Base-by-base conservation (phyloP, 2,329 filamentous ascomycete genomes). In the Erysiphe pulchra region DNA sequence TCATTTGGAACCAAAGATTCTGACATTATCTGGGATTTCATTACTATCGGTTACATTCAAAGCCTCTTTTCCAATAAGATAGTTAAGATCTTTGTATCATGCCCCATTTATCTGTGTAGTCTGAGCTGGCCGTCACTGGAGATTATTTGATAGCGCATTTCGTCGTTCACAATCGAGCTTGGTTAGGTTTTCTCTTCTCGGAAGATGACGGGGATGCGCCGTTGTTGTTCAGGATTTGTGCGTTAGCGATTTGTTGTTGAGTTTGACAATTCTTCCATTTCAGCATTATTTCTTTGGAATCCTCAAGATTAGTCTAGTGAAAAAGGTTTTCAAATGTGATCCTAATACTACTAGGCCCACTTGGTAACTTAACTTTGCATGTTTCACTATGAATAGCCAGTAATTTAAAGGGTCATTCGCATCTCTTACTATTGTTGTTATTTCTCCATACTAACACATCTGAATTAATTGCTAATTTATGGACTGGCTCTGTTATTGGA, bases 361-460 rank as follows among this genome's bases (percentile, higher is more conserved):
- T 39, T 14, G 37, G 16, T 4, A 39, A 20, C n/a, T 39, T 39
- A 39, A 39, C 20, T 4, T 10, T 18, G n/a, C 37, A 39, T 11
- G 37, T 39, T 16, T 39, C n/a, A 11, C 6, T 20, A 11, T 39
- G 16, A 4, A 17, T 39, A 11, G n/a, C 16, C 4, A 39, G 37
- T 18, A 39, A 16, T 16, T 39, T 16, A 8, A 39, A 39, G 11
- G n/a, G n/a, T 16, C 37, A 3, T 4, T 39, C n/a, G 12, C n/a
- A 39, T 39, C 20, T 11, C 9, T 20, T 2, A 14, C 4, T 13
- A 9, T 32, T 33, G 41, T 46, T 45, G 9, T 45, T 30, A 39
- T 48, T 40, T 41, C 47, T 44, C 34, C 33, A 48, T n/a, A 46
- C 44, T 1, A 48, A 34, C 1, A 47, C 45, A 10, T 39, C 2